Percentiles rank a stretch among this genome's conserved stretches.
Evolutionary conservation across 2,329 filamentous ascomycete genomes (phyloP).

Genomic region (Xylariaceae sp.): DNA sequence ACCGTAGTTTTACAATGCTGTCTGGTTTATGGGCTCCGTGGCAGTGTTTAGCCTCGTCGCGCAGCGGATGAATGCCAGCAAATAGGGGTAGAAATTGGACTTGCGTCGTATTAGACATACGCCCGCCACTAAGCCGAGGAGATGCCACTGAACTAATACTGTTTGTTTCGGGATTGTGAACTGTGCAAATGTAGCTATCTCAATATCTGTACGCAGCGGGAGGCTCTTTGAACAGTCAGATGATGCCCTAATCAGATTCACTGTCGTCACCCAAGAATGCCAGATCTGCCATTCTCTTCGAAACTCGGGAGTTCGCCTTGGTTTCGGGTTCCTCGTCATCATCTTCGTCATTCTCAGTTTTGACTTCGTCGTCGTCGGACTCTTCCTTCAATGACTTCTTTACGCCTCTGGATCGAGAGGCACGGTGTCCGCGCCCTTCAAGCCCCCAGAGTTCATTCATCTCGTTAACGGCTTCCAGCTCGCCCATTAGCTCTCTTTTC

Average conservation of each 20-base stretch:
- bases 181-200: no score
- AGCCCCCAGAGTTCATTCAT: conserved; percentile 76
- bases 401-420: conserved; percentile 37
- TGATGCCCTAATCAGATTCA: conserved; percentile 49
- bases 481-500: conserved; percentile 74
- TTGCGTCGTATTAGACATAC: no score
- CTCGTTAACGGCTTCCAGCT: conserved; percentile 79
- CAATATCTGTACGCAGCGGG: no score
- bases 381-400: conserved; percentile 34
- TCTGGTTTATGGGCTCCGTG: conserved; percentile 93
- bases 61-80: conserved; percentile 67
- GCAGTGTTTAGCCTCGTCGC: conserved; percentile 91
- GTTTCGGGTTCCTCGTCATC: conserved; percentile 23
- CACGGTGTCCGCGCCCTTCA: conserved; percentile 31
- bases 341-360: conserved; percentile 31
- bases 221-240: no score
- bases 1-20: conserved; percentile 91
- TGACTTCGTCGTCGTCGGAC: conserved; percentile 29
- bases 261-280: conserved; percentile 67
- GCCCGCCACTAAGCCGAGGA: no score
- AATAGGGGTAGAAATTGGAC: conserved; percentile 7
- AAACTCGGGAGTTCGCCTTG: conserved; percentile 32
- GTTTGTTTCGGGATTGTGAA: no score
- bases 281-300: conserved; percentile 47
- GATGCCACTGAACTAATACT: no score